These are phyloP conservation scores for Thalassiosira ordinaria DNA, from an alignment of 352 stramenopile genomes.

Conservation along the genomic window DNA sequence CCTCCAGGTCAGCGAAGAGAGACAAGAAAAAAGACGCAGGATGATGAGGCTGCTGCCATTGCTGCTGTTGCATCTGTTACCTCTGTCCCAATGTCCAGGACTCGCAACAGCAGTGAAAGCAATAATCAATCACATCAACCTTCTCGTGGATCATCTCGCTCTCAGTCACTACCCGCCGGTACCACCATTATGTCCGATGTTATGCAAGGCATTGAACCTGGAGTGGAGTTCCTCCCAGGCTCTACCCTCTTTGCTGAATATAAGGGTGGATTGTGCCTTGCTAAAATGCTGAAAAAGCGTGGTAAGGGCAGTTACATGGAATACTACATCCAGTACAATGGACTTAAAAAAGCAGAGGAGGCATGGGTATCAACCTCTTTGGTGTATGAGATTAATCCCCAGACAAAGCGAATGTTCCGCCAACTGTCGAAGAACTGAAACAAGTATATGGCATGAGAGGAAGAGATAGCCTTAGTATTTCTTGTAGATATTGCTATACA, in stretches of 20 bases:
- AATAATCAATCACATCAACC: not conserved
- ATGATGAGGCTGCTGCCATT: slow-evolving; percentile 24
- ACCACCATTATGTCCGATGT: slow-evolving; percentile 18
- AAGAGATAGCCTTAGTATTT: slow-evolving; percentile 7
- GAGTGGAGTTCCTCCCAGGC: slow-evolving; percentile 68
- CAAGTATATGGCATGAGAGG: too few species aligned
- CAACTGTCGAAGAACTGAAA: slow-evolving; percentile 43
- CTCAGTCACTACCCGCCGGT: not conserved
- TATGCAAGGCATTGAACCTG: slow-evolving; percentile 57
- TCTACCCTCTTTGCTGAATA: slow-evolving; percentile 67
- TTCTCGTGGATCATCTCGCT: slow-evolving; percentile 19
- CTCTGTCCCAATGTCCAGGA: not conserved
- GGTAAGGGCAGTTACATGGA: slow-evolving; percentile 68
- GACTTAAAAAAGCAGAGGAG: slow-evolving; percentile 47
- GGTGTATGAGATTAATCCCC: slow-evolving; percentile 70
- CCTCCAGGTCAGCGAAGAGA: slow-evolving; percentile 27
- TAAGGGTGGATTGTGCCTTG: slow-evolving; percentile 48
- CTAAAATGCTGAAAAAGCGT: slow-evolving; percentile 72
- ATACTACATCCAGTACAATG: slow-evolving; percentile 64
- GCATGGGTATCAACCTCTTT: slow-evolving; percentile 53
- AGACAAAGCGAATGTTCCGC: slow-evolving; percentile 66
- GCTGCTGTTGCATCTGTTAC: not conserved
- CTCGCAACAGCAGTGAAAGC: not conserved
- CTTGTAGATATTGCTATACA: slow-evolving; percentile 9
- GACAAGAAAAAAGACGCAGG: slow-evolving; percentile 41